Evolutionary conservation across 2,329 filamentous ascomycete species (phyloP).

Genomic region (Fusarium buxicola): DNA sequence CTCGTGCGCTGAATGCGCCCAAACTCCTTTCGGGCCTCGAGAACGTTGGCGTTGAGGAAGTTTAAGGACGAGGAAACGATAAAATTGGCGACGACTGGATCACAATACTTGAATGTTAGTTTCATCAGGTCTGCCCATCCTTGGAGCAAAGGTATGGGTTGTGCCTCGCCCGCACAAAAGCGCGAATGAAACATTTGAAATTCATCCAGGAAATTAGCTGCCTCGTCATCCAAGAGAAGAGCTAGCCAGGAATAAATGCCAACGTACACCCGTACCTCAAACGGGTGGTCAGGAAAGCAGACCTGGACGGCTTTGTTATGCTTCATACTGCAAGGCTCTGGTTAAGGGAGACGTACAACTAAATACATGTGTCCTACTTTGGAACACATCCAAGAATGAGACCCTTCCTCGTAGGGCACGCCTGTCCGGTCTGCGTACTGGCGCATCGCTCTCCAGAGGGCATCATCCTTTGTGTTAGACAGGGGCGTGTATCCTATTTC

Average conservation of each 20-base stretch:
- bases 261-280: slow-evolving; percentile 15
- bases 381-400: slow-evolving; percentile 16
- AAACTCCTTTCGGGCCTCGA: slow-evolving; percentile 15
- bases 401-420: slow-evolving; percentile 2
- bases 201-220: not conserved
- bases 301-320: not conserved
- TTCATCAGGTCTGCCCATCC: slow-evolving; percentile 22
- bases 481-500: slow-evolving; percentile 2
- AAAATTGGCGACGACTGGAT: slow-evolving; percentile 17
- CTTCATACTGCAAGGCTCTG: not conserved
- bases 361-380: slow-evolving; percentile 19
- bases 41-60: slow-evolving; percentile 16
- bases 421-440: slow-evolving; percentile 5
- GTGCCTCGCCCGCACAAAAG: not conserved
- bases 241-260: slow-evolving; percentile 20
- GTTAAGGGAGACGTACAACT: slow-evolving; percentile 8
- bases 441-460: slow-evolving; percentile 9
- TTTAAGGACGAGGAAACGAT: slow-evolving; percentile 16
- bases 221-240: slow-evolving; percentile 20
- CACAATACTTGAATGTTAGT: slow-evolving; percentile 10
- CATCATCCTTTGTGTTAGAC: not conserved
- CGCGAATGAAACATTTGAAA: slow-evolving; percentile 18
- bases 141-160: slow-evolving; percentile 6
- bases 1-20: not conserved
- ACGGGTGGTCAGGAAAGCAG: slow-evolving; percentile 20